Conservation (phyloP, 257 asterid genomes). For the Solanum bukasovii region DNA sequence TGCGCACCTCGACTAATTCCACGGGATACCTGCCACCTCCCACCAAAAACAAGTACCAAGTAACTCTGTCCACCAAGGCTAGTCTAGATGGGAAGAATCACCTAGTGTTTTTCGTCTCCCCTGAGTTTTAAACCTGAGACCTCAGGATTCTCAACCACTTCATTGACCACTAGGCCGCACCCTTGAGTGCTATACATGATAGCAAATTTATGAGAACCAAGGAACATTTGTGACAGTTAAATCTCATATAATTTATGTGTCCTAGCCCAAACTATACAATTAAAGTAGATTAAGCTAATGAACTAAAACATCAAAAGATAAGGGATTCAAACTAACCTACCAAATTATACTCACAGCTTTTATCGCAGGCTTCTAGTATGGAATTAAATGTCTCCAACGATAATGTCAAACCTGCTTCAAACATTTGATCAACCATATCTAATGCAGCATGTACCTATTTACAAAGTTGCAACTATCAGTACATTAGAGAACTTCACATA, state of each 20-base stretch:
- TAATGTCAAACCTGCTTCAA: slow-evolving; percentile 37
- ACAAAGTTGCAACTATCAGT: not conserved
- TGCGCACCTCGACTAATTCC: not conserved
- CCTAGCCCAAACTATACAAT: not conserved
- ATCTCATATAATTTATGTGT: not conserved
- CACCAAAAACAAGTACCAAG: not conserved
- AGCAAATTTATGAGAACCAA: not conserved
- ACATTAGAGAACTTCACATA: not conserved
- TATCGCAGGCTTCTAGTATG: slow-evolving; percentile 56
- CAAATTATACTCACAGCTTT: slow-evolving; percentile 70
- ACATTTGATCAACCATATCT: slow-evolving; percentile 43
- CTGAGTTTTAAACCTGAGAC: not conserved
- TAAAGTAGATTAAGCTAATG: not conserved
- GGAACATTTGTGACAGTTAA: not conserved
- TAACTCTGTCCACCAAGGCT: not conserved
- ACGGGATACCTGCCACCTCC: not conserved
- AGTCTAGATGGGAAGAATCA: not conserved
- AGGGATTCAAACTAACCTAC: slow-evolving; percentile 27
- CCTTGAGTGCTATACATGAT: not conserved
- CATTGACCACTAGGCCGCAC: not conserved
- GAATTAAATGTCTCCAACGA: slow-evolving; percentile 43
- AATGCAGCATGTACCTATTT: slow-evolving; percentile 76
- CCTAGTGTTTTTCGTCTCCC: not conserved
- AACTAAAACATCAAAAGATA: not conserved
- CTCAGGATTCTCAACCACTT: not conserved